Conservation (phyloP, 2,329 filamentous ascomycete species). For the Neodidymelliopsis sp. region DNA sequence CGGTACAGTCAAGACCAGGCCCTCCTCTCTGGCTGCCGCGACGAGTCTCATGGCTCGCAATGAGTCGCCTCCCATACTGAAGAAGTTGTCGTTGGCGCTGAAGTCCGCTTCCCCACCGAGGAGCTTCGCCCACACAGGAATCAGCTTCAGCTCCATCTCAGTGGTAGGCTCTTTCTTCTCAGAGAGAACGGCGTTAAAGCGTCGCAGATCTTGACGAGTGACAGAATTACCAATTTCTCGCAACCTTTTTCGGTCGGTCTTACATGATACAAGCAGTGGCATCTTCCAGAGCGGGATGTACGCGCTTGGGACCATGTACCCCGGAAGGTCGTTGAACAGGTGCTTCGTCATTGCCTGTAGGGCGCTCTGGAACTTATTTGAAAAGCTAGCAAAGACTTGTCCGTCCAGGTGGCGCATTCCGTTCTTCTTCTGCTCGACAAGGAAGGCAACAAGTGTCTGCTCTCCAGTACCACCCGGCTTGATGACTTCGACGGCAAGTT, state of each 20-base stretch:
- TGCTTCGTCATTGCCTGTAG: slow-evolving; percentile 41
- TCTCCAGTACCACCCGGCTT: slow-evolving; percentile 44
- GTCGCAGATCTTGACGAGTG: slow-evolving; percentile 41
- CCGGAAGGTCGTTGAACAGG: slow-evolving; percentile 38
- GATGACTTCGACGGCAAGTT: slow-evolving; percentile 60
- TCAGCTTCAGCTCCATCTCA: slow-evolving; percentile 41
- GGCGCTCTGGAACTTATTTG: slow-evolving; percentile 38
- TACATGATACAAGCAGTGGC: slow-evolving; percentile 46
- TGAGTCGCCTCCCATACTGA: slow-evolving; percentile 60
- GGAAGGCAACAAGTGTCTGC: slow-evolving; percentile 44
- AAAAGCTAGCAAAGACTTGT: slow-evolving; percentile 42
- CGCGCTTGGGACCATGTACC: slow-evolving; percentile 48
- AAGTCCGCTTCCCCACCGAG: slow-evolving; percentile 45
- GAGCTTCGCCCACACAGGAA: slow-evolving; percentile 42
- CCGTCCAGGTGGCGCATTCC: slow-evolving; percentile 42
- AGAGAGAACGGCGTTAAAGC: slow-evolving; percentile 39
- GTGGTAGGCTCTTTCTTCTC: slow-evolving; percentile 55
- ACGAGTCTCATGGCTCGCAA: slow-evolving; percentile 65
- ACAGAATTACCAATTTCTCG: slow-evolving; percentile 43
- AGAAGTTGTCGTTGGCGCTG: slow-evolving; percentile 51
- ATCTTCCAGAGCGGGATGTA: slow-evolving; percentile 48
- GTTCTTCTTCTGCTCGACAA: slow-evolving; percentile 41
- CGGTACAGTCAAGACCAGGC: slow-evolving; percentile 61
- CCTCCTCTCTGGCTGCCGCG: slow-evolving; percentile 59
- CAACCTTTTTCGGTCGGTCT: slow-evolving; percentile 47